These are phyloP conservation scores for Heritiera littoralis DNA, from an alignment of 345 rosid species.

Conservation along the genomic window DNA sequence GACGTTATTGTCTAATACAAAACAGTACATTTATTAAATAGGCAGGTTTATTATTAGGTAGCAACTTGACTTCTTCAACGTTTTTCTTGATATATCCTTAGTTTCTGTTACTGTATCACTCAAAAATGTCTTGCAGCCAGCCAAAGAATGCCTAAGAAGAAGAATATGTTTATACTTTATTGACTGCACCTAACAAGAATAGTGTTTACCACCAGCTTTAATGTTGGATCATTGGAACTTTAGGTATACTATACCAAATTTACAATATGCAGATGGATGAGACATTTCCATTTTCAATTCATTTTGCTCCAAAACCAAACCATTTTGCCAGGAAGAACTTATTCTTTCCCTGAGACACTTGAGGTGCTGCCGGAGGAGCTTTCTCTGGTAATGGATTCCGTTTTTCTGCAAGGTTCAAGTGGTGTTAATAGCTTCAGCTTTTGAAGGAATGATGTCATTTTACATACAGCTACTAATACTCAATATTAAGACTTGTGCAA, in stretches of 20 bases:
- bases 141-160: slow-evolving; percentile 12
- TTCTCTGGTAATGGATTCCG: slow-evolving; percentile 31
- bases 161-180: background rate
- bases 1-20: slow-evolving; percentile 8
- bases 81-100: background rate
- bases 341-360: slow-evolving; percentile 47
- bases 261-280: background rate
- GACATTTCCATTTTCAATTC: slow-evolving; percentile 15
- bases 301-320: slow-evolving; percentile 60
- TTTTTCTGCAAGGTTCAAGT: slow-evolving; percentile 37
- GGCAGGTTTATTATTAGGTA: background rate
- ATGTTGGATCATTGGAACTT: background rate
- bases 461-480: background rate
- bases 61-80: background rate
- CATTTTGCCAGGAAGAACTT: slow-evolving; percentile 55
- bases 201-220: background rate
- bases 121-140: background rate
- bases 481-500: background rate
- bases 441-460: background rate
- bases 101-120: background rate
- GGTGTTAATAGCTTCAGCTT: background rate
- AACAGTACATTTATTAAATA: slow-evolving; percentile 11
- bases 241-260: background rate
- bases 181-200: background rate
- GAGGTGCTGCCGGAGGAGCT: slow-evolving; percentile 27